Conservation (phyloP, 2,329 filamentous ascomycete species). For the Beauveria sp. region DNA sequence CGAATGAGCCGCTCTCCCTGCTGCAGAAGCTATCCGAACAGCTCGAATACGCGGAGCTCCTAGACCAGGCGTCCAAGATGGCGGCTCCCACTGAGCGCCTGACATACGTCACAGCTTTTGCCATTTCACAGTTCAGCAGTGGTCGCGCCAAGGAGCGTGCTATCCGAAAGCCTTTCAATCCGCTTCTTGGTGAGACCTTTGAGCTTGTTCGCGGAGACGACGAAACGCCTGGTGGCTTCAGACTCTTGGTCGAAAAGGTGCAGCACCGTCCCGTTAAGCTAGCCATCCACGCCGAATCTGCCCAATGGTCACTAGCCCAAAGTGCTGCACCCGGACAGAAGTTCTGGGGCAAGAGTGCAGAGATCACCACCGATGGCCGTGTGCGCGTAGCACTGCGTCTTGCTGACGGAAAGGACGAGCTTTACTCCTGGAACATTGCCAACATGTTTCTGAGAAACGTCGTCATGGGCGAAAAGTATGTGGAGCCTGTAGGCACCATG, state of each 20-base stretch:
- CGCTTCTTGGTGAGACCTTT: constrained; percentile 90
- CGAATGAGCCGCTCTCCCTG: constrained; percentile 85
- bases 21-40: constrained; percentile 86
- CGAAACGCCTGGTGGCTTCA: constrained; percentile 64
- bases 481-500: constrained; percentile 91
- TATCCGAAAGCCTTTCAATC: constrained; percentile 94
- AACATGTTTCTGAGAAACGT: constrained; percentile 92
- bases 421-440: constrained; percentile 81
- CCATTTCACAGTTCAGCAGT: constrained; percentile 77
- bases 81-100: constrained; percentile 60
- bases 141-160: constrained; percentile 81
- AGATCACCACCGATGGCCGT: constrained; percentile 87
- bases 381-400: constrained; percentile 66
- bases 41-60: constrained; percentile 78
- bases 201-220: constrained; percentile 83
- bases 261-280: constrained; percentile 86
- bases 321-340: constrained; percentile 86
- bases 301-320: constrained; percentile 79
- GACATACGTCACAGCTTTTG: constrained; percentile 82
- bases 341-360: constrained; percentile 96
- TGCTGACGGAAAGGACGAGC: constrained; percentile 62
- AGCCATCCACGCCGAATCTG: constrained; percentile 85
- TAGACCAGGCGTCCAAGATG: constrained; percentile 65
- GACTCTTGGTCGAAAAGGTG: constrained; percentile 92
- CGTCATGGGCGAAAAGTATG: constrained; percentile 95